Base-by-base conservation (phyloP, 306 rosid genomes). In the Morella rubra region DNA sequence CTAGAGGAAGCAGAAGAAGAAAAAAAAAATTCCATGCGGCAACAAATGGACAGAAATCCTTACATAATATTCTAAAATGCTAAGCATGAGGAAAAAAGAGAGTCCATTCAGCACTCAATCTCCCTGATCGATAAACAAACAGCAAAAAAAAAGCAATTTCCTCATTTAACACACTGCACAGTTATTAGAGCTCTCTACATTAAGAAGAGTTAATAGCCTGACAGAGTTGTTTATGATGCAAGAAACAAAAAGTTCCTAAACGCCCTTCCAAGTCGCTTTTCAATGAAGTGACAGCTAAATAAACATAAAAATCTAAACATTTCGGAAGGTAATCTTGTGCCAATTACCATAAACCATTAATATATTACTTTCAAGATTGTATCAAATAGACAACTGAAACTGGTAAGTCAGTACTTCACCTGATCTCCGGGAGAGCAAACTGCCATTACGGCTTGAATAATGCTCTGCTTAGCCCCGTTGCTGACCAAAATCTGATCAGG, bases 381-480 rank as follows among this genome's bases (percentile, higher is more conserved):
- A 9, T 27, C 8, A 24, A 15, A 55, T 3, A 44, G 6, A 13
- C 1, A 42, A 24, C 44, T 8, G 41, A 32, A 41, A 65, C 70
- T 41, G 6, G 41, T 16, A 62, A 69, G 60, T 9, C 70, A 60
- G 41, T 27, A 11, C 67, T 47, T 51, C 49, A 92, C 99, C 91
- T 95, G 97, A 69, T 95, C 97, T 32, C 97, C 96, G 0, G 99
- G 97, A 32, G 97, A 82, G 77, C 97, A 95, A 80, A 95, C 97
- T 8, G 99, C 97, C 51, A 89, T 81, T 49, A 92, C 75, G 5
- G 97, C 97, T 77, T 95, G 99, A 74, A 87, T 14, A 83, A 83
- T 24, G 83, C 96, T 84, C 88, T 95, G 99, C 83, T 95, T 95
- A 69, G 99, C 99, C 79, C 99, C 99, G 79, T 95, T 95, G 77